These are phyloP conservation scores for Lenwebbia sp. DNA, from an alignment of 345 rosid species.

Conservation along the genomic window DNA sequence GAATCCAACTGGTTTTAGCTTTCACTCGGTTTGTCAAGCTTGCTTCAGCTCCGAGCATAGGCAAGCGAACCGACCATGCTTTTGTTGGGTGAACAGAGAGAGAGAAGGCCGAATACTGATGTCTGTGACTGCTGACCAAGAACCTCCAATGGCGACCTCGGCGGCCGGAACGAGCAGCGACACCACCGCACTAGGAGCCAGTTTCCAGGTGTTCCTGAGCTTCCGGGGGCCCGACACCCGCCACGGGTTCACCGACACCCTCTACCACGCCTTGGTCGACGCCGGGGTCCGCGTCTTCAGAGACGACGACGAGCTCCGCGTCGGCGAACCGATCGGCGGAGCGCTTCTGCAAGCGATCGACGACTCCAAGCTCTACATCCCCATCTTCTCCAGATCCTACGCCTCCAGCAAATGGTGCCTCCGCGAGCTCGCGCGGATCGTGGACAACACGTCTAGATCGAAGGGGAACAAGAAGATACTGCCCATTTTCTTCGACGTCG, in stretches of 20 bases:
- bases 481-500: background rate
- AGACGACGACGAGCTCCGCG: background rate
- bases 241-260: background rate
- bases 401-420: background rate
- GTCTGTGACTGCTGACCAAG: background rate
- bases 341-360: background rate
- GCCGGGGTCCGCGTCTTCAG: background rate
- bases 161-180: background rate
- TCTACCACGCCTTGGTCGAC: background rate
- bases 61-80: background rate
- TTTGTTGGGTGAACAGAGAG: slow-evolving; percentile 19
- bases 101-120: background rate
- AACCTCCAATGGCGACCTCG: background rate
- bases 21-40: background rate
- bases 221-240: background rate
- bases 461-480: background rate
- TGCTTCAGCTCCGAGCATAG: background rate
- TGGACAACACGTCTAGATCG: background rate
- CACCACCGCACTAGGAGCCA: too few relatives aligned
- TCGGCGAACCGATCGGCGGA: background rate
- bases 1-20: background rate
- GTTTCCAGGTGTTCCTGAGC: background rate
- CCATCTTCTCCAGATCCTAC: background rate
- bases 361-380: background rate
- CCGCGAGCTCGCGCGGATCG: background rate